These are phyloP conservation scores for Cystobasidium onofrii DNA, from an alignment of 768 basidiomycete species.

Conservation along the genomic window DNA sequence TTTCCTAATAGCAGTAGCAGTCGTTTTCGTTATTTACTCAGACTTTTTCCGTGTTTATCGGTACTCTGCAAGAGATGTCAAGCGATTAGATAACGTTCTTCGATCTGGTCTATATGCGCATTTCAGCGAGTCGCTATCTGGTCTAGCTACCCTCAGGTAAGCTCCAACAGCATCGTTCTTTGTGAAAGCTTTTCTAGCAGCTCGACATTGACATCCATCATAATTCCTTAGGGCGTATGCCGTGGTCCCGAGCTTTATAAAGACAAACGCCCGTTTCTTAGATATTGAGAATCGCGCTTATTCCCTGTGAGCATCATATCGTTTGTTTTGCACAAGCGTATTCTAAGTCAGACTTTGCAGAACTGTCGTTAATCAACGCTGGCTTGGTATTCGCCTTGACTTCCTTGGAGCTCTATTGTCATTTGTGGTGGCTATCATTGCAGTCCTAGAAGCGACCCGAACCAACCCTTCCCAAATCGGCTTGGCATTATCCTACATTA, in stretches of 20 bases:
- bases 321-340: constrained; percentile 23
- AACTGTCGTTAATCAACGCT: constrained; percentile 47
- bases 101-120: constrained; percentile 81
- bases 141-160: constrained; percentile 52
- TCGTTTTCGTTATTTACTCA: constrained; percentile 57
- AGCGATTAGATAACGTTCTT: constrained; percentile 73
- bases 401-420: constrained; percentile 64
- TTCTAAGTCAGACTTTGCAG: background rate
- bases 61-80: constrained; percentile 74
- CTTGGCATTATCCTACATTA: constrained; percentile 68
- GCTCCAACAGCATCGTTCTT: background rate
- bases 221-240: constrained; percentile 74
- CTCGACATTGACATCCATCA: constrained; percentile 46
- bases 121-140: constrained; percentile 82
- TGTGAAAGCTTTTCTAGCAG: background rate
- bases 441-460: constrained; percentile 62
- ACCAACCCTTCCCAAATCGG: constrained; percentile 76
- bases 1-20: constrained; percentile 62
- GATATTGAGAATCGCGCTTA: constrained; percentile 85
- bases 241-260: constrained; percentile 61
- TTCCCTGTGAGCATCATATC: constrained; percentile 60
- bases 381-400: constrained; percentile 86
- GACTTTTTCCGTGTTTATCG: constrained; percentile 76
- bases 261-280: constrained; percentile 65
- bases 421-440: constrained; percentile 68